Base-by-base conservation (phyloP, 2,329 filamentous ascomycete species). In the Xylaria sp. region DNA sequence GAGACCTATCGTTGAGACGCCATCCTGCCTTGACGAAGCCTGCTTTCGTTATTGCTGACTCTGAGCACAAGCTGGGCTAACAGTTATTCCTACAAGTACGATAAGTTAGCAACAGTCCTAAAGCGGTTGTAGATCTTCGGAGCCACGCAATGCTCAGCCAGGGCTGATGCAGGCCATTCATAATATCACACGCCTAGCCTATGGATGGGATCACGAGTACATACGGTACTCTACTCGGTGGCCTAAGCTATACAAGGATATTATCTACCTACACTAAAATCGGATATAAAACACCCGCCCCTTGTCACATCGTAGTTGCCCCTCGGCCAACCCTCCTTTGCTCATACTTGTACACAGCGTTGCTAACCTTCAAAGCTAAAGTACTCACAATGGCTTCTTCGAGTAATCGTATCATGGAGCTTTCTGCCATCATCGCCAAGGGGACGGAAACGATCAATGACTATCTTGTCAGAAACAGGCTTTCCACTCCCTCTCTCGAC, bases 401-500 rank as follows among this genome's bases (percentile, higher is more conserved):
- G n/a, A 51, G n/a, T 23, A 23, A 23, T 30, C 49, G 55, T 49
- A 66, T 66, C 2, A 47, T 66, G 7, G 59, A 66, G 57, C 63
- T 66, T 10, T 62, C 63, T 2, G 53, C 60, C 1, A 8, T 64
- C 1, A 66, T 66, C 49, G 59, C 60, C 4, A 58, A 54, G 13
- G 48, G 61, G 10, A 66, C 63, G n/a, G 60, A 54, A 2, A 54
- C 18, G 10, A 37, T 65, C 8, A 48, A 65, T 37, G 54, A 57
- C 8, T 66, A 59, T 19, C 54, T 66, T 8, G 48, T 56, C 9
- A 10, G 34, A 2, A 60, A 61, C 35, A 18, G 50, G 2, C 47
- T 65, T 2, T 60, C 59, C 2, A 65, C 63, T 4, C 65, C 61
- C 1, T 66, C 63, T 2, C 58, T 65, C 1, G 61, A 63, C n/a